Conservation (phyloP, 768 basidiomycete genomes). For the Collybia sp. region DNA sequence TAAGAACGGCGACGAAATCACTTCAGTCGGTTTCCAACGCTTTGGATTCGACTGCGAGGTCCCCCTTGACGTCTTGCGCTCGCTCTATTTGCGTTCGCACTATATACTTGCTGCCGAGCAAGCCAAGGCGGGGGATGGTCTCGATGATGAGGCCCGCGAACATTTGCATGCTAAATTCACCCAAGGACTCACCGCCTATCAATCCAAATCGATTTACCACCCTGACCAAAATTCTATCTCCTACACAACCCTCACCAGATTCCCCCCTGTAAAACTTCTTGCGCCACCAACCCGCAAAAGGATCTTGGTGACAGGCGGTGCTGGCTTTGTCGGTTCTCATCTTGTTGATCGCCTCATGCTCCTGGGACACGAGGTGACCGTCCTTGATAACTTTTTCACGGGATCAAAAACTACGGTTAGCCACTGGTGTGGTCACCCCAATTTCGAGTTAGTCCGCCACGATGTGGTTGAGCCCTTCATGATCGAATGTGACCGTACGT, state of each 20-base stretch:
- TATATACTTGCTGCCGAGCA: conserved; percentile 49
- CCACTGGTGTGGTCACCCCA: conserved; percentile 96
- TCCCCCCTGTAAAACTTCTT: conserved; percentile 89
- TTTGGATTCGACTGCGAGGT: conserved; percentile 92
- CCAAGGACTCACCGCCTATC: conserved; percentile 47
- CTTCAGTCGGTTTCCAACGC: conserved; percentile 73
- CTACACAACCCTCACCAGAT: conserved; percentile 88
- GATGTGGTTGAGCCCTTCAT: conserved; percentile 97
- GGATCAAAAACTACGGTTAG: conserved; percentile 96
- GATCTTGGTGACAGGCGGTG: conserved; percentile 92
- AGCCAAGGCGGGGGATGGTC: conserved; percentile 22
- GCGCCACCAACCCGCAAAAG: conserved; percentile 77
- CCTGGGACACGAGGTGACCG: conserved; percentile 95
- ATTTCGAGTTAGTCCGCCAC: conserved; percentile 97
- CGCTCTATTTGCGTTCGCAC: conserved; percentile 84
- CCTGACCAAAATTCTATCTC: conserved; percentile 79
- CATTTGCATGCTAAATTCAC: conserved; percentile 50
- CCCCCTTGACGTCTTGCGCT: conserved; percentile 71
- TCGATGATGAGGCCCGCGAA: conserved; percentile 36
- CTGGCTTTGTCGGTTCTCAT: conserved; percentile 99
- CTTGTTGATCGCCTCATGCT: conserved; percentile 97
- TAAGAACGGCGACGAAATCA: conserved; percentile 72
- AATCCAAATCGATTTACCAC: conserved; percentile 85
- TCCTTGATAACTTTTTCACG: conserved; percentile 98
- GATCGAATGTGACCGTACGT: conserved; percentile 96